A percentile compares a stretch with the other conserved stretches of the same genome.
Evolutionary conservation across 1,284 basidiomycete species (phyloP).

Genomic region (Sporisorium scitamineum): DNA sequence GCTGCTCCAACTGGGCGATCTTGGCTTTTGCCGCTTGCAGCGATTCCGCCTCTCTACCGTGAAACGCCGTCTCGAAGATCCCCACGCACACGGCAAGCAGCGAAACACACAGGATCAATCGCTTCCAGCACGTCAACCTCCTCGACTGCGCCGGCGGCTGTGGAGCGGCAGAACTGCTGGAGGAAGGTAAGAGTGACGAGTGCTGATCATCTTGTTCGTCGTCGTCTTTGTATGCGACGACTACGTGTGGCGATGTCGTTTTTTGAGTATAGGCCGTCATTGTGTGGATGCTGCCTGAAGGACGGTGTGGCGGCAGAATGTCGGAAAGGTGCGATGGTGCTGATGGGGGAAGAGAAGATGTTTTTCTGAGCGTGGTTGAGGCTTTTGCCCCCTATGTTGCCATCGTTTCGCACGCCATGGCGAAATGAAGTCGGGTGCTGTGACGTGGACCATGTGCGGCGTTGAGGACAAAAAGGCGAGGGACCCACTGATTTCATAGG

Average conservation of each 20-base stretch:
- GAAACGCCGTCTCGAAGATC: slow-evolving; percentile 22
- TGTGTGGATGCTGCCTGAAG: background rate
- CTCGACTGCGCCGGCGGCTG: background rate
- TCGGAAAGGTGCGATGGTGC: background rate
- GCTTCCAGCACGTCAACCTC: background rate
- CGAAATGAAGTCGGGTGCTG: too few species aligned
- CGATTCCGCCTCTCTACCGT: slow-evolving; percentile 34
- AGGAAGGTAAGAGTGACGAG: slow-evolving; percentile 12
- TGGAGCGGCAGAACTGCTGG: too few species aligned
- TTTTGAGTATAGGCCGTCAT: background rate
- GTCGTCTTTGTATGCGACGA: slow-evolving; percentile 22
- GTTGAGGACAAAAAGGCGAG: too few species aligned
- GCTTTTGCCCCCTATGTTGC: too few species aligned
- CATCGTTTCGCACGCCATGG: too few species aligned
- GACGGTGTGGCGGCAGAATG: too few species aligned
- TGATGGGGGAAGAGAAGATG: too few species aligned
- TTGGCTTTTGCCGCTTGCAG: slow-evolving; percentile 12
- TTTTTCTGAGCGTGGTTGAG: too few species aligned
- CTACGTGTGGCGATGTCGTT: slow-evolving; percentile 12
- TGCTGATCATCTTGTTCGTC: slow-evolving; percentile 8
- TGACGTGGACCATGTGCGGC: too few species aligned
- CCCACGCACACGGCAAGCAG: slow-evolving; percentile 20
- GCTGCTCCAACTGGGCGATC: slow-evolving; percentile 11
- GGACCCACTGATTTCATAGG: too few species aligned
- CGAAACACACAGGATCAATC: slow-evolving; percentile 5